These are phyloP conservation scores for Aspergillus eucalypticola DNA, from an alignment of 2,329 filamentous ascomycete genomes.

Conservation along the genomic window DNA sequence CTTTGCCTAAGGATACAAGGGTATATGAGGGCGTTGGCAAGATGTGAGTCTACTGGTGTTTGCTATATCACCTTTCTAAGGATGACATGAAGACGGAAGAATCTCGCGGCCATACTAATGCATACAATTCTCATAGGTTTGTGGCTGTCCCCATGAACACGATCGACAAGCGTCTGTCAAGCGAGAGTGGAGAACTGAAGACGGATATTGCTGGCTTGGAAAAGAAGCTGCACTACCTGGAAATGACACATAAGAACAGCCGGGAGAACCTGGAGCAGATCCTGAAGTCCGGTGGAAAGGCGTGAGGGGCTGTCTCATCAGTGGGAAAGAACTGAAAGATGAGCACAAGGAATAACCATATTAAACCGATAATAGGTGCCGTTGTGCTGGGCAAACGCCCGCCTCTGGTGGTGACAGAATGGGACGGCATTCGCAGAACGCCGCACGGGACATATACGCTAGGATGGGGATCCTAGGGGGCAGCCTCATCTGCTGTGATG, in stretches of 20 bases:
- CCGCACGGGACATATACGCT: not conserved
- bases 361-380: not conserved
- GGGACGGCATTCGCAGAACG: not conserved
- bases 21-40: conserved; percentile 96
- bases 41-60: conserved; percentile 66
- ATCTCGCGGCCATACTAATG: not conserved
- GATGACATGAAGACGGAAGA: not conserved
- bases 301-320: conserved; percentile 21
- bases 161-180: conserved; percentile 73
- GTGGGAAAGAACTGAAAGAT: not conserved
- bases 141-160: conserved; percentile 71
- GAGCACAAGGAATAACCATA: not conserved
- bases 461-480: not conserved
- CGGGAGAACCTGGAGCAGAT: conserved; percentile 88
- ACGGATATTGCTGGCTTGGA: conserved; percentile 76
- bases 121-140: conserved; percentile 64
- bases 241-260: conserved; percentile 94
- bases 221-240: conserved; percentile 88
- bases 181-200: conserved; percentile 73
- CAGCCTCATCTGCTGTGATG: not conserved
- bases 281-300: conserved; percentile 58
- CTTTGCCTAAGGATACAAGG: conserved; percentile 71
- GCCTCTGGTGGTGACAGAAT: not conserved
- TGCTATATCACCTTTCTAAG: not conserved
- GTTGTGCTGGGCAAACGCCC: not conserved